Evolutionary conservation across 352 stramenopile genomes (phyloP).

Genomic region (Albugo laibachii): DNA sequence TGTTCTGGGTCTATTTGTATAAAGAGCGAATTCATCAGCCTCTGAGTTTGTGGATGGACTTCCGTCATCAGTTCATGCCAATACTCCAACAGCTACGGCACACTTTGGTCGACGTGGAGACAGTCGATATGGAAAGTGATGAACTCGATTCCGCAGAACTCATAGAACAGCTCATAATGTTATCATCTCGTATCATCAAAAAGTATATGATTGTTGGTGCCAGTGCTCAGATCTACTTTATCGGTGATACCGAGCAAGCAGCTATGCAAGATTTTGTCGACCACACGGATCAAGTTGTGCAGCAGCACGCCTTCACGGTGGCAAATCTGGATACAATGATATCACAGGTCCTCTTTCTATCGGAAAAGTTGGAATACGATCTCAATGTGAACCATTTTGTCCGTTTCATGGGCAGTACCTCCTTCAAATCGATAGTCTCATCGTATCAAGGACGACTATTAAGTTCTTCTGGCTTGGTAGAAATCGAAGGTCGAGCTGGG

Average conservation of each 20-base stretch:
- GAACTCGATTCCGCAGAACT: constrained; percentile 7
- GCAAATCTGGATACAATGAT: constrained; percentile 24
- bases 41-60: constrained; percentile 72
- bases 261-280: constrained; percentile 39
- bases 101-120: constrained; percentile 3
- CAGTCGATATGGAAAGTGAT: constrained; percentile 19
- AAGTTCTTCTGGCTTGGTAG: constrained; percentile 11
- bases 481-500: constrained; percentile 7
- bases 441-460: constrained; percentile 59
- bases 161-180: constrained; percentile 20
- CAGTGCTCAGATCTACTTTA: constrained; percentile 40
- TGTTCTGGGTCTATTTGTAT: constrained; percentile 78
- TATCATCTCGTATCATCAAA: constrained; percentile 27
- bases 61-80: constrained; percentile 43
- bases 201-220: constrained; percentile 39
- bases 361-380: constrained; percentile 41
- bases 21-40: constrained; percentile 67
- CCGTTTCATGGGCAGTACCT: constrained; percentile 64
- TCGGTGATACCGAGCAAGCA: constrained; percentile 34
- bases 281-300: background rate
- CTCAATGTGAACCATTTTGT: constrained; percentile 77
- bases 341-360: constrained; percentile 28
- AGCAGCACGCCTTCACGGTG: background rate
- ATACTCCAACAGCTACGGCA: constrained; percentile 11
- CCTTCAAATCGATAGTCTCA: constrained; percentile 54